Evolutionary conservation across 352 stramenopile species (phyloP), one percentile per base, ranked within the genome.

Genomic region (Porosira glacialis): DNA sequence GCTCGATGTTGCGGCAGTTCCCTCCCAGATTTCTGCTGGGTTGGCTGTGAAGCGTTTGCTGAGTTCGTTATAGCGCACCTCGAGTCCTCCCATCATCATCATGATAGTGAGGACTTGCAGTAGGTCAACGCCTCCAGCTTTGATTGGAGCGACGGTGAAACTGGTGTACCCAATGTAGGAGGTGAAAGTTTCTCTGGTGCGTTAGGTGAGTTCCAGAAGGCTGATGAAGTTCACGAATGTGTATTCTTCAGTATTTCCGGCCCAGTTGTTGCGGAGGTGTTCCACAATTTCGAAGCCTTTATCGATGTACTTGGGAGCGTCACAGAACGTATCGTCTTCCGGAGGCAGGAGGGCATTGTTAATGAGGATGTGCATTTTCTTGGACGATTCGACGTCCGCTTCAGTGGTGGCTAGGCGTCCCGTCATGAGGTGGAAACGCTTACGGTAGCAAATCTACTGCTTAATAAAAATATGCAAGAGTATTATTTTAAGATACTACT

Each of bases 251-350:
- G 8, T n/a, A 4, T 8, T 24, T 2, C 8, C 2, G 38, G 38
- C 38, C 3, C 7, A 45, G 17, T 2, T 4, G 17, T 45, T n/a
- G 2, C 38, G 2, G 13, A 45, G 17, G 17, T 4, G 2, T 24
- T 8, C 38, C 13, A 45, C 38, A 8, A 45, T 45, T n/a, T 45
- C 38, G 17, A 45, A 45, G 7, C 38, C 38, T n/a, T 45, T 45
- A 4, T 36, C 10, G 30, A 36, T 36, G 4, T 10, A 10, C 4
- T 36, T 10, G 30, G 4, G 4, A 10, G 4, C 4, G 30, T 36
- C 10, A 10, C 4, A 10, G 30, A 36, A 36, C 4, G 4, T 4
- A 10, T 4, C 30, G 30, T 4, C 30, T 10, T 4, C 30, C 4
- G 30, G 4, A 10, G 4, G 4, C 10, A 10, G 4, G 4, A 36